Percentiles rank a stretch among this genome's conserved stretches.
These are phyloP conservation scores for Verruconis gallopava DNA, from an alignment of 2,329 filamentous ascomycete genomes.

Conservation along the genomic window DNA sequence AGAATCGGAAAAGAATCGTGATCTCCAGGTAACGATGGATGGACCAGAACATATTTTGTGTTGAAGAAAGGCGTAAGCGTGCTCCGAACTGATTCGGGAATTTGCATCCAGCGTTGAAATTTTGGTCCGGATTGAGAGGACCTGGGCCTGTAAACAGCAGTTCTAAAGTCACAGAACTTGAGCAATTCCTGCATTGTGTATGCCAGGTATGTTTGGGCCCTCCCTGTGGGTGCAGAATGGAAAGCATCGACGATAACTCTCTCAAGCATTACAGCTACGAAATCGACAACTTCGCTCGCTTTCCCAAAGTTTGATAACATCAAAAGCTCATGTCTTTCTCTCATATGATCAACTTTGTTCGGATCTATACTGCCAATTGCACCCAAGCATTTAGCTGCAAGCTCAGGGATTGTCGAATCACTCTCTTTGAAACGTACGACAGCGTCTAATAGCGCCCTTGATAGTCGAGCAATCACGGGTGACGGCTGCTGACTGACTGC, in stretches of 20 bases:
- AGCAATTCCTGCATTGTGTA: constrained; percentile 91
- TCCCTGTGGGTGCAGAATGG: constrained; percentile 75
- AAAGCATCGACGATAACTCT: constrained; percentile 86
- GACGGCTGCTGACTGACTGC: constrained; percentile 76
- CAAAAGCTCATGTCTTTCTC: constrained; percentile 71
- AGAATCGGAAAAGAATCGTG: constrained; percentile 62
- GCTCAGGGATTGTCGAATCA: constrained; percentile 51
- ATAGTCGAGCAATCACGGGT: constrained; percentile 54
- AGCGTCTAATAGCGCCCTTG: constrained; percentile 72
- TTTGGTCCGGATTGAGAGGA: constrained; percentile 45
- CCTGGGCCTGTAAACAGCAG: constrained; percentile 37
- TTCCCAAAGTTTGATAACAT: constrained; percentile 77
- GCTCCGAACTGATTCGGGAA: constrained; percentile 67
- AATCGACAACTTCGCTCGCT: constrained; percentile 67
- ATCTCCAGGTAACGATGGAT: constrained; percentile 2
- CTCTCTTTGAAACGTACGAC: constrained; percentile 64
- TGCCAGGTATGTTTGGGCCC: constrained; percentile 79
- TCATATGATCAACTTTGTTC: constrained; percentile 69
- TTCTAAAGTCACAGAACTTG: constrained; percentile 55
- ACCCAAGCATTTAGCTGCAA: constrained; percentile 74
- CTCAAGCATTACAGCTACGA: constrained; percentile 73
- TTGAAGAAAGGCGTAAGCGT: constrained; percentile 78
- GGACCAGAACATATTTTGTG: constrained; percentile 60
- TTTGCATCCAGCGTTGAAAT: constrained; percentile 60
- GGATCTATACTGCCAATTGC: constrained; percentile 85